Evolutionary conservation across 305 asterid genomes (phyloP).

Genomic region (Fraxinus platypoda): DNA sequence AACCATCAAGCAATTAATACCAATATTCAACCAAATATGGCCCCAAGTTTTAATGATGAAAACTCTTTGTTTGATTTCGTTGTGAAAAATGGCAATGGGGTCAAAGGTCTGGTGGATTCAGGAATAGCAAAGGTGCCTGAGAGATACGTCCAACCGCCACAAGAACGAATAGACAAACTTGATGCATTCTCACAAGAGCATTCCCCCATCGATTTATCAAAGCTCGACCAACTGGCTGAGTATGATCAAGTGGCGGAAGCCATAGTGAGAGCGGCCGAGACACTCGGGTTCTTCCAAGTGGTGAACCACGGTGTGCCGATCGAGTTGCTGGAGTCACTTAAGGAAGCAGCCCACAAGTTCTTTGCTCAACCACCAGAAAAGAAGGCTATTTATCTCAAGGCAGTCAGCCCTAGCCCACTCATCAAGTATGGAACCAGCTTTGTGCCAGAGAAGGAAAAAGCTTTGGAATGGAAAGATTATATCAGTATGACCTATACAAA

Average conservation of each 20-base stretch:
- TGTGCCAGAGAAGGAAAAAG: constrained; percentile 37
- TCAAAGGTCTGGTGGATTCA: constrained; percentile 36
- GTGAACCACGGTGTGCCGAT: constrained; percentile 38
- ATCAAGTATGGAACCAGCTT: constrained; percentile 42
- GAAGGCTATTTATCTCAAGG: constrained; percentile 35
- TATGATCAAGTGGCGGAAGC: constrained; percentile 31
- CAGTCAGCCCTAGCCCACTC: constrained; percentile 31
- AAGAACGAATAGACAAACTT: constrained; percentile 27
- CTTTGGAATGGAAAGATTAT: constrained; percentile 49
- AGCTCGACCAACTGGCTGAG: constrained; percentile 26
- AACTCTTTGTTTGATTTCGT: constrained; percentile 31
- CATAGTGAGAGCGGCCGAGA: constrained; percentile 32
- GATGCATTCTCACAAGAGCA: background rate
- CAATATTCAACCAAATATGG: constrained; percentile 18
- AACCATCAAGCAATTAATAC: background rate
- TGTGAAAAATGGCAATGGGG: constrained; percentile 34
- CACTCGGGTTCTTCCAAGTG: constrained; percentile 39
- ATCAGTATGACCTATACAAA: constrained; percentile 36
- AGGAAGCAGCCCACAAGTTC: constrained; percentile 29
- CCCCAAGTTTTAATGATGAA: constrained; percentile 21
- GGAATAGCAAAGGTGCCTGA: constrained; percentile 27
- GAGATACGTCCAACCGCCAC: constrained; percentile 27
- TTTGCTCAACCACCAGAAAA: constrained; percentile 26
- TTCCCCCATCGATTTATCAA: constrained; percentile 32
- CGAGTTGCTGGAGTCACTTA: constrained; percentile 27